phyloP scores from a whole-genome alignment of 2,329 filamentous ascomycete genomes.

The Colletotrichum ledebouriae region DNA sequence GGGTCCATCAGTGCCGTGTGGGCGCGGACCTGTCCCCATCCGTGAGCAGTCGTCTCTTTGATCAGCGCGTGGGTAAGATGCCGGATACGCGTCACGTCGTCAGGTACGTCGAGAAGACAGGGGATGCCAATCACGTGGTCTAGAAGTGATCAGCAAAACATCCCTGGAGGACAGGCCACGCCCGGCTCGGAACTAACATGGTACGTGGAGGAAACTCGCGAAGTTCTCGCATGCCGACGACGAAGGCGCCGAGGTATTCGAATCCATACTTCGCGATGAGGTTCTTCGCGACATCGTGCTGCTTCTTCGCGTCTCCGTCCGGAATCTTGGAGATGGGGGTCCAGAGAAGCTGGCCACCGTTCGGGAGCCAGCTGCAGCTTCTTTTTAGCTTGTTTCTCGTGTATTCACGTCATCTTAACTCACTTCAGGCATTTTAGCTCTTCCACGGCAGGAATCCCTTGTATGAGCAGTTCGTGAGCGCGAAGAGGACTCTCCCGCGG shows the following conservation, averaged over 20 bases:
- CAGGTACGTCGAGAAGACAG: conserved; percentile 59
- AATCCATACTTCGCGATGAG: conserved; percentile 46
- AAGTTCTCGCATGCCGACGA: conserved; percentile 47
- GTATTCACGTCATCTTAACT: conserved; percentile 26
- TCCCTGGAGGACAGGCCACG: neutral
- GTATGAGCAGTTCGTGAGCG: conserved; percentile 47
- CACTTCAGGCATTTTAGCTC: conserved; percentile 53
- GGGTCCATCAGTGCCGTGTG: conserved; percentile 60
- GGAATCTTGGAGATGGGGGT: conserved; percentile 53
- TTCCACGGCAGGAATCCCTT: conserved; percentile 54
- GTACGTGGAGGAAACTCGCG: conserved; percentile 44
- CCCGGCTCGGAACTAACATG: too few species aligned
- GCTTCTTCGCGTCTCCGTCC: conserved; percentile 51
- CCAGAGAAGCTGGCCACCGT: conserved; percentile 55
- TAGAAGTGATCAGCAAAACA: neutral
- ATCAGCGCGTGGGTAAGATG: conserved; percentile 51
- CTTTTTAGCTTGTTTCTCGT: neutral
- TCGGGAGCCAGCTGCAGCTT: conserved; percentile 50
- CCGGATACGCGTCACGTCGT: conserved; percentile 50
- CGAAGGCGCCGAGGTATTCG: conserved; percentile 51
- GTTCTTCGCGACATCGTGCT: conserved; percentile 50
- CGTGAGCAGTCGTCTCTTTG: conserved; percentile 54
- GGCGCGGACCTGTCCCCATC: conserved; percentile 60
- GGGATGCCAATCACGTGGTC: conserved; percentile 67
- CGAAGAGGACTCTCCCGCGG: conserved; percentile 49